These are phyloP conservation scores for Hygrophila difformis DNA, from an alignment of 257 asterid genomes.

Conservation along the genomic window DNA sequence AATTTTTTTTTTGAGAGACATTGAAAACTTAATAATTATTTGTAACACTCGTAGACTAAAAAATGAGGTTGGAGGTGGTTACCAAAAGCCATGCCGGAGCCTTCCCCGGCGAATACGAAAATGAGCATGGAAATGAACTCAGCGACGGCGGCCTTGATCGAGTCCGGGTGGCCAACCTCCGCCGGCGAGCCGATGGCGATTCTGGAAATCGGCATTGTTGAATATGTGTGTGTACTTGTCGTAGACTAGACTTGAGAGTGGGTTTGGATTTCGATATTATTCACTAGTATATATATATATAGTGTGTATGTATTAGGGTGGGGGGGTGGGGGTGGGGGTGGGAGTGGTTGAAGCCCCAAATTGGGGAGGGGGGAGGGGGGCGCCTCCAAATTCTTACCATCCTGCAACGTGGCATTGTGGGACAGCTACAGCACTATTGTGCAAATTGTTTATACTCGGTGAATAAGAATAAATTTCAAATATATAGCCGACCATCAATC, in stretches of 20 bases:
- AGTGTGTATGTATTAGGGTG: conserved; percentile 12
- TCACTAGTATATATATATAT: background rate
- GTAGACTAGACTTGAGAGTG: too few relatives aligned
- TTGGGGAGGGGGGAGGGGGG: conserved; percentile 14
- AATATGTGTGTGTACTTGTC: conserved; percentile 1
- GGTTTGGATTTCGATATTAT: too few relatives aligned
- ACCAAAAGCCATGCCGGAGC: conserved; percentile 91
- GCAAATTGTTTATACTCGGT: too few relatives aligned
- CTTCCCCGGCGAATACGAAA: conserved; percentile 76
- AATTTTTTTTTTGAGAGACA: too few relatives aligned
- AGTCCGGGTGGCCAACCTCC: conserved; percentile 61
- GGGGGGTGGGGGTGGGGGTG: conserved; percentile 9
- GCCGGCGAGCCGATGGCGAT: conserved; percentile 55
- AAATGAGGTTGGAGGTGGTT: conserved; percentile 1
- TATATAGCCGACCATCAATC: too few relatives aligned
- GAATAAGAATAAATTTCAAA: too few relatives aligned
- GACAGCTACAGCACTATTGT: background rate
- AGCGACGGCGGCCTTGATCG: conserved; percentile 68
- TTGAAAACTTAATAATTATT: too few relatives aligned
- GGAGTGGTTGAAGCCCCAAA: too few relatives aligned
- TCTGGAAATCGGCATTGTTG: conserved; percentile 51
- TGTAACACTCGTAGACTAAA: too few relatives aligned
- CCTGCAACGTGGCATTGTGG: conserved; percentile 27
- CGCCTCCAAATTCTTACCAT: conserved; percentile 37
- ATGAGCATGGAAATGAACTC: conserved; percentile 80